A percentile compares a stretch with the other conserved stretches of the same genome.
phyloP scores from a whole-genome alignment of 345 rosid genomes.

The Rhizophora apiculata region DNA sequence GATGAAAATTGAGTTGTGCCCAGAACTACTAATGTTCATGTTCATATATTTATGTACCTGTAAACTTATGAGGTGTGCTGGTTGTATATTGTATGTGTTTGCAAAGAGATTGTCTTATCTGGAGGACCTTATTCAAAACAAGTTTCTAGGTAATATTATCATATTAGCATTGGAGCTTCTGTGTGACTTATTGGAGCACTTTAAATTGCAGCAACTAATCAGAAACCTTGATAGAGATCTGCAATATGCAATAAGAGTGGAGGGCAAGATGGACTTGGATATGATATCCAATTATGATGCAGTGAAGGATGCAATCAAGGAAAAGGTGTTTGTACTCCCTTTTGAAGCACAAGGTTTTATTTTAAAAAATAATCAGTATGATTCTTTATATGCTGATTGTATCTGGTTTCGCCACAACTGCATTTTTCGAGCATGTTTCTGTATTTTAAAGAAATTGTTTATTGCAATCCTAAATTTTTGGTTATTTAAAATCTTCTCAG shows the following conservation, averaged over 20 bases:
- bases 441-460: too few species aligned
- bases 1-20: not conserved
- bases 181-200: slow-evolving; percentile 23
- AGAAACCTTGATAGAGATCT: slow-evolving; percentile 88
- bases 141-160: not conserved
- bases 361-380: too few species aligned
- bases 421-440: too few species aligned
- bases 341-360: not conserved
- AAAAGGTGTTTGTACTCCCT: slow-evolving; percentile 52
- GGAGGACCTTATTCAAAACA: not conserved
- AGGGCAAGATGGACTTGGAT: slow-evolving; percentile 89
- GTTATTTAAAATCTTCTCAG: not conserved
- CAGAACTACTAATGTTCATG: too few species aligned
- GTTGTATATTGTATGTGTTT: not conserved
- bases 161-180: slow-evolving; percentile 3
- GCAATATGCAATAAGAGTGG: slow-evolving; percentile 88
- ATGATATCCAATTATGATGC: slow-evolving; percentile 79
- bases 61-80: too few species aligned
- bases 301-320: slow-evolving; percentile 68
- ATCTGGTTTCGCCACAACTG: too few species aligned
- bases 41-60: too few species aligned
- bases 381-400: too few species aligned
- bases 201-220: slow-evolving; percentile 69
- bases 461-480: too few species aligned
- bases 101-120: not conserved